Base-by-base conservation (phyloP, 208 protist genomes). In the Trypanosoma grayi region DNA sequence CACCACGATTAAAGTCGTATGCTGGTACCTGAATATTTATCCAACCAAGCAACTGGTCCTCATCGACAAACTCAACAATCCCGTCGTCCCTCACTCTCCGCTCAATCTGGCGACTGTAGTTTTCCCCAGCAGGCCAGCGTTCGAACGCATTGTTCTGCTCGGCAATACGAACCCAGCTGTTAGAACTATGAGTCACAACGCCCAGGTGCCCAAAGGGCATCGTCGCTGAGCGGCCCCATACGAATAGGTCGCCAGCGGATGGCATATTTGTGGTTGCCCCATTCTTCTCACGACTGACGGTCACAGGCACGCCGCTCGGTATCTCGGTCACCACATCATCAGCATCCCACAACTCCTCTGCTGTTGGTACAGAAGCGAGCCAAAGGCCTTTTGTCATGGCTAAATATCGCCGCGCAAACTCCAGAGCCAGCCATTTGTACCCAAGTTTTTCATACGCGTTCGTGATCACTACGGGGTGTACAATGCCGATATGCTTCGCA, bases 71-170 rank as follows among this genome's bases (percentile, higher is more conserved):
- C 59, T 81, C 67, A 11, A 80, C 22, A 8, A 50, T 51, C 24
- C 69, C 67, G 37, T 72, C 60, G 5, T 45, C 37, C 31, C 41
- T 45, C 22, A 24, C 44, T 14, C 34, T 70, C 47, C 87, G 30
- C 2, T 46, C 45, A 39, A 92, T 55, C 50, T 83, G 68, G 4
- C 83, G 77, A 52, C 75, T 88, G 73, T 68, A 90, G 22, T 67
- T 62, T 46, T 62, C 46, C n/a, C 66, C 73, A 25, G 63, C 28
- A 4, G 70, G 56, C 81, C 80, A 93, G 51, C 44, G 34, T 53
- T 76, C 61, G 57, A 85, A 90, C 16, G 67, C 77, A 28, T 87
- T 62, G 54, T 88, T 90, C 57, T 93, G 83, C 73, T 93, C 86
- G 9, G 83, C 81, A 16, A 89, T 58, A 11, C 71, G 60, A 43